Evolutionary conservation across 306 rosid genomes (phyloP).

Genomic region (Senna tora): DNA sequence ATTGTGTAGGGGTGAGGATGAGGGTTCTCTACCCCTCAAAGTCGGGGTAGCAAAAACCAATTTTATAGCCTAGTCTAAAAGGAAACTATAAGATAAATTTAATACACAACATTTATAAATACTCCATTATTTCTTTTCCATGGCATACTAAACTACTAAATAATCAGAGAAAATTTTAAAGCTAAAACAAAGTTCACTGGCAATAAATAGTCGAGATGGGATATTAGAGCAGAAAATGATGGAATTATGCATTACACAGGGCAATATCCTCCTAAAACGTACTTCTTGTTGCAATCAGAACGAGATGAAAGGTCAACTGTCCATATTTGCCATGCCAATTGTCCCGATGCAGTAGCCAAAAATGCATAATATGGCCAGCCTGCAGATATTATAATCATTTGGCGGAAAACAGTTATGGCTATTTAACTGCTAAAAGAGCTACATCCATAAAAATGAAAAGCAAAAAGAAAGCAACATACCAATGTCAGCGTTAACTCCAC

Average conservation of each 20-base stretch:
- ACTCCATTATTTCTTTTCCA: conserved; percentile 16
- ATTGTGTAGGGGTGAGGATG: conserved; percentile 3
- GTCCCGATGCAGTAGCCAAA: conserved; percentile 82
- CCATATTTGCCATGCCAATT: conserved; percentile 84
- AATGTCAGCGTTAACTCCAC: conserved; percentile 80
- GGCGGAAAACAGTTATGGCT: conserved; percentile 11
- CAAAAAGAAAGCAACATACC: conserved; percentile 47
- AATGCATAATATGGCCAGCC: conserved; percentile 87
- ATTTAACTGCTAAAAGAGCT: conserved; percentile 16
- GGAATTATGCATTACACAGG: conserved; percentile 13
- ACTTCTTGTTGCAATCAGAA: conserved; percentile 84
- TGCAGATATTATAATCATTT: conserved; percentile 42
- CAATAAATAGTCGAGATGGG: conserved; percentile 12
- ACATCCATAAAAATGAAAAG: conserved; percentile 4
- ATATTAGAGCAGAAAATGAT: conserved; percentile 28
- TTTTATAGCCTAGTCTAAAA: neutral
- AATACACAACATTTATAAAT: neutral
- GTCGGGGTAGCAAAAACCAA: conserved; percentile 8
- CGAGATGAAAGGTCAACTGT: conserved; percentile 77
- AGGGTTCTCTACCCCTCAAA: conserved; percentile 9
- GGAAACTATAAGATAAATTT: conserved; percentile 21
- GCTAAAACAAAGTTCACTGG: conserved; percentile 29
- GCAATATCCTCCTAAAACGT: conserved; percentile 34
- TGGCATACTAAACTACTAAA: conserved; percentile 28
- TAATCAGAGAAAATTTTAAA: conserved; percentile 27